Conservation (phyloP, 345 rosid genomes). For the Trapa incisa region DNA sequence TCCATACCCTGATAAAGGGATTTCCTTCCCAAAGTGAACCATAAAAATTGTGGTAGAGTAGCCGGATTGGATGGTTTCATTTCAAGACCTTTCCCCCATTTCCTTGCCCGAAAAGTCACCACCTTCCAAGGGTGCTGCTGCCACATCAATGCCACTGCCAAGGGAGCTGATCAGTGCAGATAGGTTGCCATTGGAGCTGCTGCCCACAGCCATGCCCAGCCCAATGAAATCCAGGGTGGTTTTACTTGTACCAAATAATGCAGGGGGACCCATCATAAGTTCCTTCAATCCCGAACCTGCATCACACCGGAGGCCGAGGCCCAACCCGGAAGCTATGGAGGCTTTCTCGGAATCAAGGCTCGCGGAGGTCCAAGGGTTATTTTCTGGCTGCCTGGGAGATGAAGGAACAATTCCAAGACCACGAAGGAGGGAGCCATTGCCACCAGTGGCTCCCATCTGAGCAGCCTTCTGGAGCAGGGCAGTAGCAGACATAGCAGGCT, state of each 20-base stretch:
- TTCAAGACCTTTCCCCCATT: constrained; percentile 48
- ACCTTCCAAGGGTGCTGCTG: constrained; percentile 35
- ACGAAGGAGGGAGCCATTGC: constrained; percentile 65
- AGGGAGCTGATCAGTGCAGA: constrained; percentile 73
- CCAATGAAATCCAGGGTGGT: constrained; percentile 91
- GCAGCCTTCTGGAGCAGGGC: constrained; percentile 95
- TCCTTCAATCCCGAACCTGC: constrained; percentile 75
- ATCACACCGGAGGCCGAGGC: constrained; percentile 57
- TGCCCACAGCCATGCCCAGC: constrained; percentile 81
- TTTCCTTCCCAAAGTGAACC: background rate
- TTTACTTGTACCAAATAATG: constrained; percentile 72
- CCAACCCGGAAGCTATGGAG: constrained; percentile 55
- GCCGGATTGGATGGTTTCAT: background rate
- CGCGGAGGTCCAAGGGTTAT: constrained; percentile 38
- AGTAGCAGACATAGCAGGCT: constrained; percentile 89
- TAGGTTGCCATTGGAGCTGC: constrained; percentile 35
- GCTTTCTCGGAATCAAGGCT: constrained; percentile 46
- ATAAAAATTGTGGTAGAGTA: background rate
- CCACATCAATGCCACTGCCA: constrained; percentile 44
- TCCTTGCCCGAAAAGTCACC: constrained; percentile 61
- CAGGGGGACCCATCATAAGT: constrained; percentile 78
- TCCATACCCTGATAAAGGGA: background rate
- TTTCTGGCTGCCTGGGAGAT: constrained; percentile 38
- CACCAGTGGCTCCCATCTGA: constrained; percentile 80
- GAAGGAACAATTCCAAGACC: constrained; percentile 72